phyloP scores from a whole-genome alignment of 306 rosid genomes.

The Vicia villosa region DNA sequence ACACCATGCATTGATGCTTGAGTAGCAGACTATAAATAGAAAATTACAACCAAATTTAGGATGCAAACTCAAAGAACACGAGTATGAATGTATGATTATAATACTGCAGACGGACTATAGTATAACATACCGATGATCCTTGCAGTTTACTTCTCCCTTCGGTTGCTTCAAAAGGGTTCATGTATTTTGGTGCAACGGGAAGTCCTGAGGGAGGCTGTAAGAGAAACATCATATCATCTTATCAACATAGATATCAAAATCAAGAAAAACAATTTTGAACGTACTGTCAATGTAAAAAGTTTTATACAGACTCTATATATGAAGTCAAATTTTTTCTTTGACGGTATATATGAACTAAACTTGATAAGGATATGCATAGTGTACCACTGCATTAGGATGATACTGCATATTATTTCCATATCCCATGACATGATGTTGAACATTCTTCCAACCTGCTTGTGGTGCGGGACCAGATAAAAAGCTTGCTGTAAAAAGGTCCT shows the following conservation, averaged over 20 bases:
- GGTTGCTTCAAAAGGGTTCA: constrained; percentile 68
- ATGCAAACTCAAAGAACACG: no score
- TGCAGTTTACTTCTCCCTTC: constrained; percentile 44
- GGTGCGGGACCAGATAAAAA: constrained; percentile 51
- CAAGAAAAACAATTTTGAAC: background rate
- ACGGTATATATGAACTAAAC: background rate
- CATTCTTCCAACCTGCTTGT: constrained; percentile 57
- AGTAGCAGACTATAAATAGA: constrained; percentile 50
- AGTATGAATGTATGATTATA: no score
- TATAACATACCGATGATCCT: constrained; percentile 58
- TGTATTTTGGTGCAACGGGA: constrained; percentile 43
- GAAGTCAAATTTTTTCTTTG: no score
- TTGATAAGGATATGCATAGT: background rate
- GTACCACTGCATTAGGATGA: constrained; percentile 59
- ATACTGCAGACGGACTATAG: no score
- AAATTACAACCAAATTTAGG: constrained; percentile 23
- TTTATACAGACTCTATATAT: no score
- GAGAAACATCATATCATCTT: constrained; percentile 33
- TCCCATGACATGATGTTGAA: constrained; percentile 56
- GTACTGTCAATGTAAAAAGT: no score
- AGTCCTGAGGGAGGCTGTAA: constrained; percentile 55
- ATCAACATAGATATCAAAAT: constrained; percentile 27
- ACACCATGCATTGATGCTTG: constrained; percentile 45
- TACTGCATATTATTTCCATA: constrained; percentile 60
- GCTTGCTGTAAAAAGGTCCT: constrained; percentile 73